Percentiles rank a stretch among this genome's conserved stretches.
Evolutionary conservation across 2,329 filamentous ascomycete species (phyloP).

Genomic region (Paramyrothecium sp.): DNA sequence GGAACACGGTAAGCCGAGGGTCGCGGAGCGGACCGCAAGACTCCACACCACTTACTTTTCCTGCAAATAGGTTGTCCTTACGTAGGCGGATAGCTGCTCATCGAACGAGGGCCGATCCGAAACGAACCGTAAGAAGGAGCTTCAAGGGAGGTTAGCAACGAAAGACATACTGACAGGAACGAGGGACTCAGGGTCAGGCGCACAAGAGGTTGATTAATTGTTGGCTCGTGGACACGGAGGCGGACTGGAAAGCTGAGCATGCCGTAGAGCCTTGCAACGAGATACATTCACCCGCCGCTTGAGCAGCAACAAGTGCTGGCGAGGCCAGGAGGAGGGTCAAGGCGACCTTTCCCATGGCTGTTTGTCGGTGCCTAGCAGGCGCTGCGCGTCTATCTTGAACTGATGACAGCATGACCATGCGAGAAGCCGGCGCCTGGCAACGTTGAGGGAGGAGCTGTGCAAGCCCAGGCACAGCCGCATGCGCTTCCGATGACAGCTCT

Average conservation of each 20-base stretch:
- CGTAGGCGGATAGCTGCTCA: slow-evolving; percentile 67
- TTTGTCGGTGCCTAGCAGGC: not conserved
- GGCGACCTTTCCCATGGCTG: slow-evolving; percentile 14
- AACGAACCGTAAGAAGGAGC: slow-evolving; percentile 83
- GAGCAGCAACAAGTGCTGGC: slow-evolving; percentile 33
- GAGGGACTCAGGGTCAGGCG: too few relatives aligned
- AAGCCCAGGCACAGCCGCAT: not conserved
- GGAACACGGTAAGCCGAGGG: slow-evolving; percentile 9
- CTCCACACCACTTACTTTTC: slow-evolving; percentile 61
- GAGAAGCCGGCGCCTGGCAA: not conserved
- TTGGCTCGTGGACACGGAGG: slow-evolving; percentile 67
- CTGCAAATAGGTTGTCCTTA: slow-evolving; percentile 72
- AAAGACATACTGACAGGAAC: too few relatives aligned
- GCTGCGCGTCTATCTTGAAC: slow-evolving; percentile 8
- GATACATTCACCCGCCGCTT: slow-evolving; percentile 47
- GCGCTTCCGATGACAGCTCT: too few relatives aligned
- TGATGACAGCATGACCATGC: slow-evolving; percentile 2
- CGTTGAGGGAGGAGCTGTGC: not conserved
- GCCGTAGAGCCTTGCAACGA: slow-evolving; percentile 67
- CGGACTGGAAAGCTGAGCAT: slow-evolving; percentile 70
- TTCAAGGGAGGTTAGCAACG: slow-evolving; percentile 37
- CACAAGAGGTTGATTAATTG: slow-evolving; percentile 63
- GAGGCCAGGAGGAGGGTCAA: slow-evolving; percentile 22
- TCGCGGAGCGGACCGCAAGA: not conserved
- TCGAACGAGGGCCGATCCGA: slow-evolving; percentile 78